A percentile compares a stretch with the other conserved stretches of the same genome.
Conservation (phyloP, 148 eudicot species). For the Rhododendron vialii region DNA sequence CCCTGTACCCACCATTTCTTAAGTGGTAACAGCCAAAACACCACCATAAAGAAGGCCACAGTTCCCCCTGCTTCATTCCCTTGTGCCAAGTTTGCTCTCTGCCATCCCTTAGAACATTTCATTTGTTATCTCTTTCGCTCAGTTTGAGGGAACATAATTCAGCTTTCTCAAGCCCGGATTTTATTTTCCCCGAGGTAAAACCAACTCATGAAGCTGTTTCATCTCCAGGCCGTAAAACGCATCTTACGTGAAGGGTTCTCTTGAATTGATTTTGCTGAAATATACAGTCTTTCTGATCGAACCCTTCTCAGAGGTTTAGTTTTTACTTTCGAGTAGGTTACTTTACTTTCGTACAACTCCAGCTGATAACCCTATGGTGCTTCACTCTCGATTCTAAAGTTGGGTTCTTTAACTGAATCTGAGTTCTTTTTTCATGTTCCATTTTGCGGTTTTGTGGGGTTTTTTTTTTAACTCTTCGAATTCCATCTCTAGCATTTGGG, state of each 20-base stretch:
- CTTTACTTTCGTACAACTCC: neutral
- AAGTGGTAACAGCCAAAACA: slow-evolving; percentile 4
- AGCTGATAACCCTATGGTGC: neutral
- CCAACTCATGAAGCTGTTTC: neutral
- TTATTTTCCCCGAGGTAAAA: neutral
- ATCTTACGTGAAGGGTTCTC: too few relatives aligned
- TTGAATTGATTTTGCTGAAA: slow-evolving; percentile 3
- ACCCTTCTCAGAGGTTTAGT: neutral
- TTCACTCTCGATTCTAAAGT: neutral
- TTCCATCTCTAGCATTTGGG: neutral
- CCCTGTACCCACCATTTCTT: neutral
- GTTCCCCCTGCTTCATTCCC: neutral
- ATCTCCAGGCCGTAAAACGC: too few relatives aligned
- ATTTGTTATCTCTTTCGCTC: neutral
- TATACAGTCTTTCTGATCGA: neutral
- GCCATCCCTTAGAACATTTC: neutral
- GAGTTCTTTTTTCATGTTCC: neutral
- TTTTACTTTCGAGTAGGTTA: neutral
- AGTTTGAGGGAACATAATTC: neutral
- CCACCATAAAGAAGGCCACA: neutral
- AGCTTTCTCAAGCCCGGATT: neutral
- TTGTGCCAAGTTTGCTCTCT: neutral
- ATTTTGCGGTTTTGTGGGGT: neutral
- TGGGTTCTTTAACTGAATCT: neutral
- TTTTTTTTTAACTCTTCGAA: neutral